Evolutionary conservation across 108 stramenopile genomes (phyloP), one percentile per base, ranked within the genome.

Genomic region (Pseudonitzschia multiseries): DNA sequence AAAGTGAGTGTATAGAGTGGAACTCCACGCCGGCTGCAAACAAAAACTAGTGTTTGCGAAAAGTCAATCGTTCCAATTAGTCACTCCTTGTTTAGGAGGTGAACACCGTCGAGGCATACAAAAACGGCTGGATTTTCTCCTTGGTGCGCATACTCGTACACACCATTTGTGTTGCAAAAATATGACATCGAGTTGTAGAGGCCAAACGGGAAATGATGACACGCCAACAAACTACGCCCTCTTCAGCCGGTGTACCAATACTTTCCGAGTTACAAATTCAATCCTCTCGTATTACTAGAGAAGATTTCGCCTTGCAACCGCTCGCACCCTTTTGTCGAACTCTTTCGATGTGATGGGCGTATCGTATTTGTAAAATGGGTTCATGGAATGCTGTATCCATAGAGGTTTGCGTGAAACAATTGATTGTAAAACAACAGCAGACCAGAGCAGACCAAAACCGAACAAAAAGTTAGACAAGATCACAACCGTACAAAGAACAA

Each of bases 291-390:
- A 14, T 10, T 48, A 10, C 22, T 56, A 56, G 21, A 56, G 24
- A 26, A 56, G 54, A 56, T 56, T 56, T 36, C 86, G 46, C 56
- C 87, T 67, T 22, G 89, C 92, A 9, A 92, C 73, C 21, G 88
- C 84, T 32, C 89, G 79, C 10, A 96, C 95, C 60, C 93, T 74
- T 20, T 76, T 75, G 33, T 97, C 96, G 82, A 97, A 97, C 33
- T 87, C 88, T 71, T 83, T 89, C 6, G 86, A 89, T 20, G 81
- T 77, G 66, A 97, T 93, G 43, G 95, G 95, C 21, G 94, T 91
- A 59, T 97, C 97, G 70, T 93, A 92, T 46, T 84, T 83, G 78
- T 96, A 96, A 64, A 97, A 96, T 33, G 97, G 97, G 81, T 97
- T 97, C 96, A 97, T 94, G 17, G 92, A 83, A 44, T 92, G 79